Evolutionary conservation across 352 stramenopile genomes (phyloP), one percentile per base, ranked within the genome.

Genomic region (Phytophthora constricta): DNA sequence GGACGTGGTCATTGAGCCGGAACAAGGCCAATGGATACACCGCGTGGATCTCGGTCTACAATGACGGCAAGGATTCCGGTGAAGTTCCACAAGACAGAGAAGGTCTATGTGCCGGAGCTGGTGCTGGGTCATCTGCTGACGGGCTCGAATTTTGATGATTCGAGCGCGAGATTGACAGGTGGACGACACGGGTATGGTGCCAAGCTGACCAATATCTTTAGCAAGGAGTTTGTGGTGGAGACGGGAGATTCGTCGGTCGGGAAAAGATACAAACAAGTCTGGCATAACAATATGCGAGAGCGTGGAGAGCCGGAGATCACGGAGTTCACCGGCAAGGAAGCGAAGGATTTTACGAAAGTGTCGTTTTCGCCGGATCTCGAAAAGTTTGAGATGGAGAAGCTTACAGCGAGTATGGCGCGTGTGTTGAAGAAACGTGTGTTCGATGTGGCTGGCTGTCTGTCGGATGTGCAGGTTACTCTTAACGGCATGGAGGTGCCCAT

Each of bases 151-250:
- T 99, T 99, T 80, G 96, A 99, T 65, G 98, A 99, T 72, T 75
- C 95, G 20, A 97, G 96, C 60, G 95, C 98, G 66, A 98, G 98
- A 77, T 96, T 98, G 23, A 99, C 98, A 0, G 98, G 96, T 25
- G 96, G 96, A 16, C 79, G 96, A 31, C 97, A 99, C 69, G 96
- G 96, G 51, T 98, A 98, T 72, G 96, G 96, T 14, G 96, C 95
- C 25, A 98, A 99, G 76, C 83, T 99, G 26, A 98, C 98, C 20
- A 99, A 99, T 77, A 99, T 99, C 71, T 99, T 99, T 78, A 99
- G 93, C 58, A 97, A 76, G 5, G 81, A 99, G 69, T 99, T 99
- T 79, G 85, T 97, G 20, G 96, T 99, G 16, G 98, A 99, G 77
- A 99, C 98, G 42, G 85, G 95, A 4, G 98, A 99, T 76, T 79